These are phyloP conservation scores for Naganishia sp. DNA, from an alignment of 1,284 basidiomycete genomes.

Conservation along the genomic window DNA sequence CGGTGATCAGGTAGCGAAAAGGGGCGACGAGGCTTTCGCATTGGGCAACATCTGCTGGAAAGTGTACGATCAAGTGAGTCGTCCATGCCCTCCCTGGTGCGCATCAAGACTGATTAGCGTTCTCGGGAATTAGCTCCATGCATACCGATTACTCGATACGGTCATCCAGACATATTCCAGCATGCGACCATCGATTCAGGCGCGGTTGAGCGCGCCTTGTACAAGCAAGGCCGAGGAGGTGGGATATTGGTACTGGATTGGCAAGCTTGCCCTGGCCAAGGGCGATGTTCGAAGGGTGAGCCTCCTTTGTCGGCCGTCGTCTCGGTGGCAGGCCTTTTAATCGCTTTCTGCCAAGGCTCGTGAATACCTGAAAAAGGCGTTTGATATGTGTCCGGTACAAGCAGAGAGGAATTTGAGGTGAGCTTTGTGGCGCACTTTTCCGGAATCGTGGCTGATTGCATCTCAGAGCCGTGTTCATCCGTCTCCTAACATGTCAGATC, in stretches of 20 bases:
- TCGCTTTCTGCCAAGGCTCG: slow-evolving; percentile 33
- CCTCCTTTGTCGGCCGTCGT: neutral
- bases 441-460: neutral
- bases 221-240: slow-evolving; percentile 31
- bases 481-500: slow-evolving; percentile 52
- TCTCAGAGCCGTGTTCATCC: slow-evolving; percentile 53
- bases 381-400: slow-evolving; percentile 37
- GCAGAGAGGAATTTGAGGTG: slow-evolving; percentile 35
- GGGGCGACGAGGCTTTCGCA: slow-evolving; percentile 33
- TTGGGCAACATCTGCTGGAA: slow-evolving; percentile 34
- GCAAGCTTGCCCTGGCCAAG: slow-evolving; percentile 30
- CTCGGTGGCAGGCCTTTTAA: neutral
- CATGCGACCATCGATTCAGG: slow-evolving; percentile 29
- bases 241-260: slow-evolving; percentile 33
- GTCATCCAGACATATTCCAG: slow-evolving; percentile 28
- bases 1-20: slow-evolving; percentile 21
- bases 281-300: slow-evolving; percentile 31
- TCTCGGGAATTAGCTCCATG: slow-evolving; percentile 24
- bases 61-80: slow-evolving; percentile 33
- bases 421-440: neutral
- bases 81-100: neutral
- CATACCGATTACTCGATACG: slow-evolving; percentile 32
- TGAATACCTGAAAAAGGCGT: slow-evolving; percentile 37
- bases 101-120: neutral
- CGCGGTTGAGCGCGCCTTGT: slow-evolving; percentile 28